phyloP scores from a whole-genome alignment of 192 early-diverging fungal genomes.

The Rhizoclosmatium sp. region DNA sequence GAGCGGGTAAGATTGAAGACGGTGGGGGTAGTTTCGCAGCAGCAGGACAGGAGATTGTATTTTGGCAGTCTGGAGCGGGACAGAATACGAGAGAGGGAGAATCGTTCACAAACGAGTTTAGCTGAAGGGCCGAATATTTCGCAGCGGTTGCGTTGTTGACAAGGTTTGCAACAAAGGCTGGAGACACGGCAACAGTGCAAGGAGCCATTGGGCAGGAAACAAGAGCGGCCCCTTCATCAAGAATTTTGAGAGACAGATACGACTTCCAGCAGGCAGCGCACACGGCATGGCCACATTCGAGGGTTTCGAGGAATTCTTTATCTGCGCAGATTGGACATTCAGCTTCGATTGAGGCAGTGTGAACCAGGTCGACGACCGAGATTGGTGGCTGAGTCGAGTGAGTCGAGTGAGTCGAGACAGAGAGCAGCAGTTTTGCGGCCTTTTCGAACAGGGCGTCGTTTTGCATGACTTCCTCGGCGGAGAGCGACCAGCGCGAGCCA shows the following conservation, averaged over 20 bases:
- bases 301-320: slow-evolving; percentile 40
- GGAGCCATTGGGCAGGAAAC: not conserved
- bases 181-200: not conserved
- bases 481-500: slow-evolving; percentile 68
- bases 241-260: not conserved
- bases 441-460: no score
- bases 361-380: no score
- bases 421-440: no score
- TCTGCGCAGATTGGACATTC: no score
- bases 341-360: no score
- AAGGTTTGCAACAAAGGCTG: not conserved
- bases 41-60: not conserved
- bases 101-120: slow-evolving; percentile 93
- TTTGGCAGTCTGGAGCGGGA: slow-evolving; percentile 85
- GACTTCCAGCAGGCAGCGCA: not conserved
- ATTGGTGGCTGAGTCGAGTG: no score
- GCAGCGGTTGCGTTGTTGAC: not conserved
- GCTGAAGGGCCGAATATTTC: slow-evolving; percentile 77
- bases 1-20: no score
- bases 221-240: not conserved
- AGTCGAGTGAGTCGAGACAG: no score
- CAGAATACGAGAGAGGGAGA: slow-evolving; percentile 85
- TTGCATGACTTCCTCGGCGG: slow-evolving; percentile 54
- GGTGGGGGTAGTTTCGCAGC: not conserved
- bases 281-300: not conserved